Evolutionary conservation across 2,329 filamentous ascomycete species (phyloP).

Genomic region (Tetracladium maxilliforme): DNA sequence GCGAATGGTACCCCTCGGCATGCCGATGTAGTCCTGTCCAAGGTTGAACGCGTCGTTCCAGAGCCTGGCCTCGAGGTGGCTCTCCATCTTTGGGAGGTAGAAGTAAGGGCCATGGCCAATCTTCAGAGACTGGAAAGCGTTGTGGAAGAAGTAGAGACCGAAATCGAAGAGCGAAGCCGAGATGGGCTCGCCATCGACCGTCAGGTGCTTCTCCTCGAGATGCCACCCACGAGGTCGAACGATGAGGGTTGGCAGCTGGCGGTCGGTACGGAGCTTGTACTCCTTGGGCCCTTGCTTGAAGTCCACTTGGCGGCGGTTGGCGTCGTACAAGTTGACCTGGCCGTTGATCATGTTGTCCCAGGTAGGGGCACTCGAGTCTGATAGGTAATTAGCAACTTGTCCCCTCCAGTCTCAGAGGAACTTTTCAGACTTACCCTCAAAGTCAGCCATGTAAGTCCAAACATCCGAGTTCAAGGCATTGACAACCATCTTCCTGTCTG

Average conservation of each 20-base stretch:
- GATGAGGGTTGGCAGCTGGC: constrained; percentile 76
- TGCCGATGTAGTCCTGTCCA: constrained; percentile 80
- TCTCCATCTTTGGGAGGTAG: constrained; percentile 97
- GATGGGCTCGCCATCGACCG: constrained; percentile 86
- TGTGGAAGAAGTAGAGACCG: constrained; percentile 98
- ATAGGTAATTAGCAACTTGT: constrained; percentile 2
- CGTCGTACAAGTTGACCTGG: constrained; percentile 95
- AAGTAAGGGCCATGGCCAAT: constrained; percentile 88
- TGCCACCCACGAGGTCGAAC: constrained; percentile 95
- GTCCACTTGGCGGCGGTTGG: constrained; percentile 83
- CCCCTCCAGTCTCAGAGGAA: background rate
- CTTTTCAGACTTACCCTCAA: constrained; percentile 60
- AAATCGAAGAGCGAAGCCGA: constrained; percentile 92
- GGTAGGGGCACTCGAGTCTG: constrained; percentile 87
- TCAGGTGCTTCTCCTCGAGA: constrained; percentile 95
- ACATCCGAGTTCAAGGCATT: constrained; percentile 94
- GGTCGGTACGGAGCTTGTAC: constrained; percentile 92
- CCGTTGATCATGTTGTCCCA: constrained; percentile 99
- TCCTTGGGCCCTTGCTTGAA: constrained; percentile 93
- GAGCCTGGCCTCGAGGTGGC: constrained; percentile 86
- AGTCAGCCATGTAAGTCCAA: constrained; percentile 99
- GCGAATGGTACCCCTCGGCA: constrained; percentile 82
- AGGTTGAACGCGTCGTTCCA: constrained; percentile 99
- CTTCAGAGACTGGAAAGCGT: constrained; percentile 75
- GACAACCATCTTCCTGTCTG: constrained; percentile 97